Percentiles rank a stretch among this genome's conserved stretches.
These are phyloP conservation scores for Globisporangium parvum DNA, from an alignment of 352 stramenopile genomes.

Conservation along the genomic window DNA sequence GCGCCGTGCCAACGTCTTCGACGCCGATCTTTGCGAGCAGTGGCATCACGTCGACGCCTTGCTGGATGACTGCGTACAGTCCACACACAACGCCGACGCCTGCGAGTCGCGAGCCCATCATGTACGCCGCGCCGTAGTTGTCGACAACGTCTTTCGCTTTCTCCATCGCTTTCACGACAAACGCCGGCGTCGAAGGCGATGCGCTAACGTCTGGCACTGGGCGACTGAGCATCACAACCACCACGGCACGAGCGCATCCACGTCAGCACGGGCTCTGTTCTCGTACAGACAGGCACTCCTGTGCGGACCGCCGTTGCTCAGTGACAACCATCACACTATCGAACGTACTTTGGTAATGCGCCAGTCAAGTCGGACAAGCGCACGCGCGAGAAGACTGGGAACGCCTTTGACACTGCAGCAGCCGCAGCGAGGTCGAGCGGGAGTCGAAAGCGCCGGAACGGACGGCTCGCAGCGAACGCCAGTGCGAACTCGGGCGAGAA, in stretches of 20 bases:
- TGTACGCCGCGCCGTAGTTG: constrained; percentile 85
- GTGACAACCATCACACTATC: neutral
- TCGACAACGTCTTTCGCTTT: constrained; percentile 70
- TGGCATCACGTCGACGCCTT: constrained; percentile 80
- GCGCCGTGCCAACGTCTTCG: constrained; percentile 57
- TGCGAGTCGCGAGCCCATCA: constrained; percentile 81
- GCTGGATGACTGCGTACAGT: constrained; percentile 73
- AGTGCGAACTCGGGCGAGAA: constrained; percentile 86
- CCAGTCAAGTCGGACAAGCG: constrained; percentile 59
- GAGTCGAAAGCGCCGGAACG: constrained; percentile 74
- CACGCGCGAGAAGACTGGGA: constrained; percentile 68
- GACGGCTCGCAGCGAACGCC: constrained; percentile 76
- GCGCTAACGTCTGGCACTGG: constrained; percentile 10
- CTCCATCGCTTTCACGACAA: constrained; percentile 62
- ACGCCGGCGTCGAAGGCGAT: constrained; percentile 17
- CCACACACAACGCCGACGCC: constrained; percentile 67
- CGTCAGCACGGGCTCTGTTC: neutral
- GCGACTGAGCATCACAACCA: constrained; percentile 16
- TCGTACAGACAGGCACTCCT: too few species aligned
- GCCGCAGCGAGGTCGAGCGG: constrained; percentile 69
- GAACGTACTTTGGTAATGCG: constrained; percentile 46
- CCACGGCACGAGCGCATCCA: neutral
- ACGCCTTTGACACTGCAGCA: constrained; percentile 57
- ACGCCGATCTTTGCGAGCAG: constrained; percentile 65
- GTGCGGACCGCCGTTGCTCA: too few species aligned